Evolutionary conservation across 1,284 basidiomycete genomes (phyloP), one percentile per base, ranked within the genome.

Genomic region (Gastroboletus turbinatus): DNA sequence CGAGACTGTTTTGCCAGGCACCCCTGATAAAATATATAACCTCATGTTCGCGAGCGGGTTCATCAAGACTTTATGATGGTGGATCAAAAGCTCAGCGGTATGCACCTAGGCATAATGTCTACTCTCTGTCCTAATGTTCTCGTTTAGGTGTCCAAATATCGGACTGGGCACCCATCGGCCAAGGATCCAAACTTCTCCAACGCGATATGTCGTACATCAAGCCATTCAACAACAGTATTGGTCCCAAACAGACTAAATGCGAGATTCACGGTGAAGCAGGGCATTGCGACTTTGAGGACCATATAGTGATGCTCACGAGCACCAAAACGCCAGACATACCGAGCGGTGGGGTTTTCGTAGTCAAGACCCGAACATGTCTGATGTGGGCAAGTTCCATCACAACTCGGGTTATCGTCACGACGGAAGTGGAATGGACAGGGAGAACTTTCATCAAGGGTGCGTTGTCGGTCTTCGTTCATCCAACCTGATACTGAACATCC

Each of bases 181-280:
- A 83, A 0, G 84, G 81, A n/a, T 84, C 87, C 40, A 82, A 87
- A 58, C 80, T 92, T 46, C 83, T 97, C 6, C 79, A 85, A 19
- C 84, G 96, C 16, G 89, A 91, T 58, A 93, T 96, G 82, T 92
- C 92, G 21, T 99, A 98, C 75, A 96, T 98, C 75, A 98, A 97
- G 72, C 96, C 96, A 0, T 78, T 99, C 40, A 87, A 84, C 59
- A 95, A 84, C 0, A 85, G 87, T 38, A 85, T 99, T 33, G 96
- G 96, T 0, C 96, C 96, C 1, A 96, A 88, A 73, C 91, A 94
- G 72, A 96, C 96, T 11, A 96, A 95, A 70, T 99, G 97, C 75
- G 87, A 96, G 72, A 86, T 98, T 56, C 81, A 81, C 38, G 96
- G 99, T 67, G 92, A 96, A 72, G 87, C 83, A 55, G 76, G 88